Evolutionary conservation across 2,329 filamentous ascomycete genomes (phyloP).

Genomic region (Arthroderma sp.): DNA sequence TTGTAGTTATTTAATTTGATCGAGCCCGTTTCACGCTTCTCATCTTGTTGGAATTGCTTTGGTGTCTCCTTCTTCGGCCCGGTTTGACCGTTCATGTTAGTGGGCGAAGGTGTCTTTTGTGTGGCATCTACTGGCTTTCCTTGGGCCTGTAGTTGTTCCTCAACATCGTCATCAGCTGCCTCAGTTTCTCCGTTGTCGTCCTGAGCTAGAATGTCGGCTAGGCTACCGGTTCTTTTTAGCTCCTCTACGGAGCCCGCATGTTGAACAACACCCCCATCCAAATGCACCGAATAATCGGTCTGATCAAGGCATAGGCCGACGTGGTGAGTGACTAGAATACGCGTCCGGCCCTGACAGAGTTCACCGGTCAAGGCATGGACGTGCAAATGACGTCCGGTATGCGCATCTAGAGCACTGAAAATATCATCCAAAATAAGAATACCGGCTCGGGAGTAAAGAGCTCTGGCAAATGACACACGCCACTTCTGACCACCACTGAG

Average conservation of each 20-base stretch:
- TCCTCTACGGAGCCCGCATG: slow-evolving; percentile 53
- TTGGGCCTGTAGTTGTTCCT: slow-evolving; percentile 9
- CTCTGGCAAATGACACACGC: slow-evolving; percentile 66
- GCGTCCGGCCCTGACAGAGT: slow-evolving; percentile 54
- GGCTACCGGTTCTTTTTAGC: slow-evolving; percentile 27
- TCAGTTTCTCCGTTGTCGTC: slow-evolving; percentile 36
- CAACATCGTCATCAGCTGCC: slow-evolving; percentile 23
- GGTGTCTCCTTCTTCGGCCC: slow-evolving; percentile 22
- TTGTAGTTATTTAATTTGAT: slow-evolving; percentile 55
- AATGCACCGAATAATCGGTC: slow-evolving; percentile 60
- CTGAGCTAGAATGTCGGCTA: slow-evolving; percentile 30
- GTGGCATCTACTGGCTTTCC: no score
- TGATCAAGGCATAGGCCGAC: slow-evolving; percentile 56
- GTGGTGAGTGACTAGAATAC: slow-evolving; percentile 71
- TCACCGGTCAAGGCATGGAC: slow-evolving; percentile 62
- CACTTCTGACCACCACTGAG: slow-evolving; percentile 73
- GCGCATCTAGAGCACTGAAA: slow-evolving; percentile 67
- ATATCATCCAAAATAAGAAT: slow-evolving; percentile 72
- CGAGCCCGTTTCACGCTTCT: slow-evolving; percentile 56
- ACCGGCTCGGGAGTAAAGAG: slow-evolving; percentile 64
- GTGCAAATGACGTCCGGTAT: slow-evolving; percentile 67
- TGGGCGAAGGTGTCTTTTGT: background rate
- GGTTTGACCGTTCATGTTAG: background rate
- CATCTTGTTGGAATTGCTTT: slow-evolving; percentile 64
- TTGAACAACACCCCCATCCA: slow-evolving; percentile 54